Evolutionary conservation across 129 eudicot genomes (phyloP), one percentile per base, ranked within the genome.

Genomic region (Lonicera japonica): DNA sequence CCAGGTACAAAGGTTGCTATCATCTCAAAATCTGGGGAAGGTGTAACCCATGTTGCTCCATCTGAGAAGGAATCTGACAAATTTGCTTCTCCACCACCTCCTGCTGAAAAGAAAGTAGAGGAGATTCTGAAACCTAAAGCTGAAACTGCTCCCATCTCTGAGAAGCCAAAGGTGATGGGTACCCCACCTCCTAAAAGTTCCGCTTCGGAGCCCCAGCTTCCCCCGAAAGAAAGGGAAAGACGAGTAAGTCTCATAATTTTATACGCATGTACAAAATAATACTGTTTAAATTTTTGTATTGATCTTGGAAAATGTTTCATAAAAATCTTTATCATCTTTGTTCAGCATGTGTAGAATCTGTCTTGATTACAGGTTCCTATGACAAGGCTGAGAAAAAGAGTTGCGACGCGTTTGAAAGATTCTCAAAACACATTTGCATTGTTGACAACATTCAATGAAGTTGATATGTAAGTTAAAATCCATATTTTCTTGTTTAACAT

Each of bases 381-480:
- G 97, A 87, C 97, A 22, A 86, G 97, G 65, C 87, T 91, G 25
- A 87, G 97, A 68, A 91, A 91, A 73, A 75, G 97, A 67, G 97
- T 91, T 66, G 97, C 97, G 22, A 82, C 90, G 45, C 94, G 95
- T 50, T 80, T 91, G 81, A 91, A 91, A 64, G 97, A 91, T 80
- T 87, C 97, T 65, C 97, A 91, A 34, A 91, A 91, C 76, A 91
- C 97, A n/a, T 91, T 87, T 78, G 97, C 97, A 16, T 67, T 91
- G 86, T 62, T 91, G 83, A 91, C 97, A 2, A 91, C 97, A 61
- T 91, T 91, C 56, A 90, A 90, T 70, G 97, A 90, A 90, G 97
- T 90, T 63, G 97, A 90, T 52, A 90, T 90, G 97, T 82, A 69
- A 74, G 86, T 85, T 29, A 29, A 17, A 14, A 8, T 17, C 38